A percentile compares a stretch with the other conserved stretches of the same genome.
These are phyloP conservation scores for Nemania sp. DNA, from an alignment of 2,329 filamentous ascomycete genomes.

Conservation along the genomic window DNA sequence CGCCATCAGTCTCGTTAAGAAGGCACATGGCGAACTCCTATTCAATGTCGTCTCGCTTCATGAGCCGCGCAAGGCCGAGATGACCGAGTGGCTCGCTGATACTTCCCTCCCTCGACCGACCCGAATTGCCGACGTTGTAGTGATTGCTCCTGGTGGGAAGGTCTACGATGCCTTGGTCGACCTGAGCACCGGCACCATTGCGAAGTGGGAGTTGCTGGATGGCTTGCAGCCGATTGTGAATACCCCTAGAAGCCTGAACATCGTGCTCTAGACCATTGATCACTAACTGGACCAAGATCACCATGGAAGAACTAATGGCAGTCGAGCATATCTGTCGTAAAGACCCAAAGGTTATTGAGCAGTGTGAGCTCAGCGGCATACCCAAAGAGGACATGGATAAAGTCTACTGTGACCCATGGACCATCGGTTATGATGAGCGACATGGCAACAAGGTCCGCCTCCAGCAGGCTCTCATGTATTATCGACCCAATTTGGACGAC, in stretches of 20 bases:
- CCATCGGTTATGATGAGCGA: conserved; percentile 90
- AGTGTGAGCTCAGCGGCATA: conserved; percentile 82
- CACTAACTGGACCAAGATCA: conserved; percentile 60
- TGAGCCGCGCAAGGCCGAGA: conserved; percentile 83
- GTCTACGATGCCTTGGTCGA: conserved; percentile 84
- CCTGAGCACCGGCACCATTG: conserved; percentile 65
- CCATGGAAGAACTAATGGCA: conserved; percentile 83
- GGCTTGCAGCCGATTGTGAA: conserved; percentile 79
- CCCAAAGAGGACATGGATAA: conserved; percentile 86
- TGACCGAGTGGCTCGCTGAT: conserved; percentile 76
- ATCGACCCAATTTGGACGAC: conserved; percentile 81
- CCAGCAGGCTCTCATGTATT: conserved; percentile 96
- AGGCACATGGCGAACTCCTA: conserved; percentile 70
- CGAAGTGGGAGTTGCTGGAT: conserved; percentile 74
- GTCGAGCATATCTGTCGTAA: conserved; percentile 77
- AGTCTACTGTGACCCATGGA: conserved; percentile 96
- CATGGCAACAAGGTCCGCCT: conserved; percentile 78
- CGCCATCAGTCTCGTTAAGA: conserved; percentile 68
- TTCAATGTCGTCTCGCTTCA: conserved; percentile 87
- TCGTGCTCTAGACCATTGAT: not conserved
- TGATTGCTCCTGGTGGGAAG: conserved; percentile 75
- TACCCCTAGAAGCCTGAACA: conserved; percentile 2
- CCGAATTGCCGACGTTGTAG: conserved; percentile 80
- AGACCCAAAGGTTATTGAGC: conserved; percentile 86
- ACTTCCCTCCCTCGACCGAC: conserved; percentile 65